A percentile compares a stretch with the other conserved stretches of the same genome.
Conservation (phyloP, 2,329 filamentous ascomycete genomes). For the Nemania abortiva region DNA sequence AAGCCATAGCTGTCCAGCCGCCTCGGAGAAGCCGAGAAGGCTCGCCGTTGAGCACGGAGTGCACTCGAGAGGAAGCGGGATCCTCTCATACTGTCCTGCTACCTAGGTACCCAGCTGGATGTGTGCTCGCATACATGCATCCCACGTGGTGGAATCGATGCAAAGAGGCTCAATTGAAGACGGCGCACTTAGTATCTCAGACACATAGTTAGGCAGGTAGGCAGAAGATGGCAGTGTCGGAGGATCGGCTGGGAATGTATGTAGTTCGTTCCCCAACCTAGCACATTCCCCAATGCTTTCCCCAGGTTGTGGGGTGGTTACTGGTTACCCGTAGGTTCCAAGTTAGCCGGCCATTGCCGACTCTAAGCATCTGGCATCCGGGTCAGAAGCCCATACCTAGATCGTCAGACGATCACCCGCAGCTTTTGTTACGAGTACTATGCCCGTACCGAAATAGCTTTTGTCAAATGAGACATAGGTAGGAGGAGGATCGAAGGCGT, state of each 20-base stretch:
- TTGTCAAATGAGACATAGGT: background rate
- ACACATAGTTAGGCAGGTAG: background rate
- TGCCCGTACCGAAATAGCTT: background rate
- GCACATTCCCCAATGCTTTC: conserved; percentile 12
- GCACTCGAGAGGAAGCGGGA: conserved; percentile 56
- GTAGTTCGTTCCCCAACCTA: conserved; percentile 1
- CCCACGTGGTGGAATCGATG: conserved; percentile 5
- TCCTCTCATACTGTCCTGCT: conserved; percentile 55
- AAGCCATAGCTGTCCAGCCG: conserved; percentile 68
- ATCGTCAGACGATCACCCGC: conserved; percentile 9
- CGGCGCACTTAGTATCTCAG: background rate
- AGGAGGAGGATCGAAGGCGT: conserved; percentile 6
- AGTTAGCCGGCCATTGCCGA: conserved; percentile 46
- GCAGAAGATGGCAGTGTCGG: background rate
- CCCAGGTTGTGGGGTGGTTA: conserved; percentile 1
- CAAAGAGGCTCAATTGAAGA: background rate
- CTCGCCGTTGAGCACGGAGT: conserved; percentile 56
- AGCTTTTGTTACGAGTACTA: background rate
- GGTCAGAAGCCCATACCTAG: background rate
- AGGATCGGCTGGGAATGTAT: conserved; percentile 14
- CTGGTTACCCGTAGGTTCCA: conserved; percentile 19
- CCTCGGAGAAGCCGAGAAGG: conserved; percentile 63
- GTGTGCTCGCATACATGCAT: conserved; percentile 12
- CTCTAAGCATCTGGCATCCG: conserved; percentile 35
- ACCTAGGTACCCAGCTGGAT: conserved; percentile 17